These are phyloP conservation scores for Didymosphaeria variabile DNA, from an alignment of 2,329 filamentous ascomycete genomes.

Conservation along the genomic window DNA sequence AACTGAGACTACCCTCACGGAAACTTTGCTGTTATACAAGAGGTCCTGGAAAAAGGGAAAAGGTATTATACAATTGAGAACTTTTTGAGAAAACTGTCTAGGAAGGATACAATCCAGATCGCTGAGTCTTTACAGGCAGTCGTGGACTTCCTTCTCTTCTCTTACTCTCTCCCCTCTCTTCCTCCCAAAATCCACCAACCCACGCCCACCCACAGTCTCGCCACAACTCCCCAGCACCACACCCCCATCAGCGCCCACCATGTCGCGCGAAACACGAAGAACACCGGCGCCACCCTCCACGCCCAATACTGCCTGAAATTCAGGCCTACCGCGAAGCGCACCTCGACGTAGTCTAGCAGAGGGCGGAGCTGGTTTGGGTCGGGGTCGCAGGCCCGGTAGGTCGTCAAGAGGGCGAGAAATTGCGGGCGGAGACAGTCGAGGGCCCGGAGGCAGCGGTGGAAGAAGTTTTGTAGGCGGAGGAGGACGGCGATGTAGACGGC, in stretches of 20 bases:
- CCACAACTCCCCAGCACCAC: not conserved
- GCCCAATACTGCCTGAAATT: conserved; percentile 5
- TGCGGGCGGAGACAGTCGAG: not conserved
- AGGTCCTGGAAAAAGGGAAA: too few relatives aligned
- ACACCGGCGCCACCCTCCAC: not conserved
- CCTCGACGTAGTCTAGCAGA: not conserved
- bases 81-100: too few relatives aligned
- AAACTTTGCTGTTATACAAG: too few relatives aligned
- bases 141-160: not conserved
- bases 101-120: too few relatives aligned
- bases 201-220: not conserved
- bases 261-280: not conserved
- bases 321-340: not conserved
- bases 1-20: too few relatives aligned
- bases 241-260: too few relatives aligned
- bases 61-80: too few relatives aligned
- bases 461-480: not conserved
- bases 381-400: not conserved
- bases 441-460: not conserved
- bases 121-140: not conserved
- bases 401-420: not conserved
- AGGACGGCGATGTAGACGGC: not conserved
- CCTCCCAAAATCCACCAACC: not conserved
- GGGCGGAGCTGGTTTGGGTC: not conserved
- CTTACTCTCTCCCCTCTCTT: not conserved